These are phyloP conservation scores for Cystoderma amianthinum DNA, from an alignment of 768 basidiomycete genomes.

Conservation along the genomic window DNA sequence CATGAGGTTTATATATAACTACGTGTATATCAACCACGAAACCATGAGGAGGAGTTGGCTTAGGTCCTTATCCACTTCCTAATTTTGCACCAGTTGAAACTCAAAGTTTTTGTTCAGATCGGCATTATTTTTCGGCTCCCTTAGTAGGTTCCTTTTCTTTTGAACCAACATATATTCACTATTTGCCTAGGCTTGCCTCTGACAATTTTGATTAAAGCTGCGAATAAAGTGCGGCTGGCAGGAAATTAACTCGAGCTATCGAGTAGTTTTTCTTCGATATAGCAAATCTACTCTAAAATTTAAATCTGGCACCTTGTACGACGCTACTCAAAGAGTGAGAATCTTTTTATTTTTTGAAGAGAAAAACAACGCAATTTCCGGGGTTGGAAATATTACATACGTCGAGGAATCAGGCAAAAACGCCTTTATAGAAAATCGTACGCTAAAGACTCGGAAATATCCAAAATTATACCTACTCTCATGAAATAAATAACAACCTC, in stretches of 20 bases:
- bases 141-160: background rate
- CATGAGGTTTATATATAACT: slow-evolving; percentile 12
- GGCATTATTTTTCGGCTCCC: background rate
- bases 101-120: slow-evolving; percentile 1
- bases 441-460: too few species aligned
- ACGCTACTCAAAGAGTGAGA: background rate
- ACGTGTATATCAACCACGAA: slow-evolving; percentile 15
- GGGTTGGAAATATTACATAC: background rate
- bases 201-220: slow-evolving; percentile 2
- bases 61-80: background rate
- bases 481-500: too few species aligned
- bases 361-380: background rate
- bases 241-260: background rate
- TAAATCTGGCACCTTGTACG: background rate
- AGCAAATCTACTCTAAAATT: background rate
- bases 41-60: slow-evolving; percentile 3
- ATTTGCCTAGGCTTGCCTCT: slow-evolving; percentile 1
- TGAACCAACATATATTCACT: background rate
- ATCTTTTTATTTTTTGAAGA: background rate
- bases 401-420: background rate
- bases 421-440: too few species aligned
- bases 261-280: background rate
- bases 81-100: background rate
- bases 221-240: slow-evolving; percentile 4
- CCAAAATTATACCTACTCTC: too few species aligned